Evolutionary conservation across 2,329 filamentous ascomycete genomes (phyloP), one percentile per base, ranked within the genome.

Genomic region (Trichoderma oligosporum): DNA sequence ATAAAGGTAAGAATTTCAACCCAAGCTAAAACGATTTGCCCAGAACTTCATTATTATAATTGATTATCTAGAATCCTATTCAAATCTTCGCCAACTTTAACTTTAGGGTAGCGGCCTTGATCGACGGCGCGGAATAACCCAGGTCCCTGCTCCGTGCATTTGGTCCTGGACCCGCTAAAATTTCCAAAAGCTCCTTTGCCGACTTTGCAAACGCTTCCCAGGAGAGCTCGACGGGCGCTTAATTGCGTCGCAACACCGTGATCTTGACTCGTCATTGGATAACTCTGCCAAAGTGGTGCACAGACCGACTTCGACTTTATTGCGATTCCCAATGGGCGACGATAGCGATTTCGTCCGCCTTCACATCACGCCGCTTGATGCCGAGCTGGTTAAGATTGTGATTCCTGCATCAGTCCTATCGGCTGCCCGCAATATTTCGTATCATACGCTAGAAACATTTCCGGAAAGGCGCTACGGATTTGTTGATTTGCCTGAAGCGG

Each of bases 391-490:
- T 57, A 80, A 82, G 56, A 78, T 87, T 47, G 82, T 95, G 59
- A 73, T 99, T 46, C 85, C 89, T 20, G 78, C 86, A 1, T 81
- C 86, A 1, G 68, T 89, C 12, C 82, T 84, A 33, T 78, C 84
- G 12, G 76, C 77, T 44, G 90, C 89, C 18, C 84, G 84, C 60
- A 89, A 91, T 68, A 82, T 97, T 52, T 96, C 92, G n/a, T 97
- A 87, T 74, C 93, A 97, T 73, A 78, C 79, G 4, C 75, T 97
- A 63, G 83, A 91, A 68, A 92, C 92, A 0, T 96, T 96, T 62
- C 93, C 93, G 12, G 94, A 99, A 63, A 88, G 84, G 69, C 86
- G 83, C 53, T 99, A 91, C 83, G 94, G 93, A 56, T 99, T 89
- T 74, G 78, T 97, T 59, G 91, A 95, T 45, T 74, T 99, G 35